Evolutionary conservation across 257 asterid species (phyloP), one percentile per base, ranked within the genome.

Genomic region (Ilex aquifolium): DNA sequence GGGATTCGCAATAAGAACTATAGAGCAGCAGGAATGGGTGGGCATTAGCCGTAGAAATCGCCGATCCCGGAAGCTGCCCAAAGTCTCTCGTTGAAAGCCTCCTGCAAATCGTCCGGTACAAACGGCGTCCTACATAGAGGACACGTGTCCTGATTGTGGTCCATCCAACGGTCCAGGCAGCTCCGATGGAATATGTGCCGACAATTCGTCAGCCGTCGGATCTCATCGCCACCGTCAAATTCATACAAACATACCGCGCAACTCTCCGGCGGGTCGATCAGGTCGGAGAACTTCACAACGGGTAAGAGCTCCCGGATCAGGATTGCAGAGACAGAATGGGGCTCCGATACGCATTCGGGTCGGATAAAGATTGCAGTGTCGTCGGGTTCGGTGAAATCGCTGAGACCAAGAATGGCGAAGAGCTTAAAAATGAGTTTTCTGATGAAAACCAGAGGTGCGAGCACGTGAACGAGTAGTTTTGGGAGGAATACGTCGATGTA

Each of bases 151-250:
- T 44, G 59, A n/a, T 62, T 68, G 52, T 71, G 65, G 30, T 71
- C 72, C 53, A 71, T 64, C 76, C 76, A 71, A 60, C 67, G 59
- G 66, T 71, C 72, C 46, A 71, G 31, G 17, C 71, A 71, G 13
- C 71, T 55, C 56, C 66, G 36, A 29, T 71, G 68, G 21, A 65
- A 71, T 17, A 71, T 40, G 50, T 71, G 76, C 2, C 31, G 12
- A 16, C 76, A 71, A 53, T 71, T 71, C 13, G 11, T 15, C 59
- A 71, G 46, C 68, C 54, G 8, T 2, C 72, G 58, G 59, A 65
- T 60, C 10, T 71, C 76, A 16, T 71, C 64, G 2, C 17, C 63
- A 15, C 16, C 42, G 3, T 46, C 59, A 21, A 65, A 71, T 49
- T 71, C 72, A n/a, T 61, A 32, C 46, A 71, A 56, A 10, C 76